Conservation (phyloP, 176 grass and related monocot species). For the Otatea glauca region DNA sequence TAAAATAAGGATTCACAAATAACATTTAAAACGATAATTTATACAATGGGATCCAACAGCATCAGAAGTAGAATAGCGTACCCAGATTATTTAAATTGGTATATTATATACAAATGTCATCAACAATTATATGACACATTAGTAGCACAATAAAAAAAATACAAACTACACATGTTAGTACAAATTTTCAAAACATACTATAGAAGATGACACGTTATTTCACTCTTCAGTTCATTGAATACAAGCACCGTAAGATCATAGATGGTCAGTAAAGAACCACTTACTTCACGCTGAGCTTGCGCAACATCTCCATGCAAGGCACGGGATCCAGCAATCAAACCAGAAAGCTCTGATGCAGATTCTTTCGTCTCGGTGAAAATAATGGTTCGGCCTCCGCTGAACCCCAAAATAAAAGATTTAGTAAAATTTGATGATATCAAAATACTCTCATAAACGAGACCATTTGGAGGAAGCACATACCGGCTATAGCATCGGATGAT, state of each 20-base stretch:
- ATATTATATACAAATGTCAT: not conserved
- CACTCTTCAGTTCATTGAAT: not conserved
- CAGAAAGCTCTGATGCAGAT: constrained; percentile 69
- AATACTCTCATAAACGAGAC: not conserved
- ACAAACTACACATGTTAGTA: not conserved
- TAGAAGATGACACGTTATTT: not conserved
- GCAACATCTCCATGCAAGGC: constrained; percentile 94
- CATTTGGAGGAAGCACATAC: constrained; percentile 49
- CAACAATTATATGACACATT: not conserved
- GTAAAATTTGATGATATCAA: constrained; percentile 13
- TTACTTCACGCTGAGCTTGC: constrained; percentile 95
- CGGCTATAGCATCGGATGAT: constrained; percentile 89
- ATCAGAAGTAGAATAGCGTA: not conserved
- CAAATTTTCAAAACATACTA: not conserved
- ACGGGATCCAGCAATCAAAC: constrained; percentile 75
- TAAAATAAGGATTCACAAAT: constrained; percentile 7
- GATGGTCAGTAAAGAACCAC: constrained; percentile 12
- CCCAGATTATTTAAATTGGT: not conserved
- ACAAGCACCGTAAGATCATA: not conserved
- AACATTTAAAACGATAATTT: not conserved
- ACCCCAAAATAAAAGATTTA: constrained; percentile 28
- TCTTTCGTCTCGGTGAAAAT: constrained; percentile 98
- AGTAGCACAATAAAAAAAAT: not conserved
- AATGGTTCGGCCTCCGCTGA: constrained; percentile 87
- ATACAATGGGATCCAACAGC: not conserved